These are phyloP conservation scores for Solanum bulbocastanum DNA, from an alignment of 257 asterid genomes.

Conservation along the genomic window DNA sequence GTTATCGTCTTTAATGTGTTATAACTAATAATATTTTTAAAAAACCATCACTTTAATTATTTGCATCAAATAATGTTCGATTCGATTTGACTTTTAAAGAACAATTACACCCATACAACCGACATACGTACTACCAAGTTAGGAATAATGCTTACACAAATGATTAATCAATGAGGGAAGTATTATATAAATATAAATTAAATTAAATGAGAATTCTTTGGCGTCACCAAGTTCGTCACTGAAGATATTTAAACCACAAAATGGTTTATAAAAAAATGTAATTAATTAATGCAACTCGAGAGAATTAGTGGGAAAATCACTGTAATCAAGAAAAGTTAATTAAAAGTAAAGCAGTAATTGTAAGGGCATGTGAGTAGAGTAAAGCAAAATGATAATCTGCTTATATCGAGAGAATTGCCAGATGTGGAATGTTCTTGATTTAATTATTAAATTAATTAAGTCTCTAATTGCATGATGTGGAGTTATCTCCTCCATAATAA, in stretches of 20 bases:
- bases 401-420: constrained; percentile 17
- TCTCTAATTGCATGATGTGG: not conserved
- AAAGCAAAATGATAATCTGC: constrained; percentile 15
- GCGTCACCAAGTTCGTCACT: not conserved
- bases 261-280: not conserved
- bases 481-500: not conserved
- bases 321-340: constrained; percentile 17
- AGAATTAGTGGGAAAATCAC: constrained; percentile 15
- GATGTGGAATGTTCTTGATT: constrained; percentile 16
- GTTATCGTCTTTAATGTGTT: not conserved
- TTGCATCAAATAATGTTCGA: not conserved
- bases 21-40: not conserved
- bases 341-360: not conserved
- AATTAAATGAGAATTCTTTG: not conserved
- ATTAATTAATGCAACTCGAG: not conserved
- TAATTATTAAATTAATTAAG: not conserved
- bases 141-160: not conserved
- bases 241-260: not conserved
- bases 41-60: not conserved
- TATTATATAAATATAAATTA: not conserved
- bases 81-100: not conserved
- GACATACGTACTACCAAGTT: not conserved
- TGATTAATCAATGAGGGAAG: not conserved
- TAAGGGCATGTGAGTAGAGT: constrained; percentile 28
- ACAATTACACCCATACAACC: not conserved